Percentiles rank a stretch among this genome's conserved stretches.
phyloP scores from a whole-genome alignment of 768 basidiomycete species.

The Steccherinum ochraceum region DNA sequence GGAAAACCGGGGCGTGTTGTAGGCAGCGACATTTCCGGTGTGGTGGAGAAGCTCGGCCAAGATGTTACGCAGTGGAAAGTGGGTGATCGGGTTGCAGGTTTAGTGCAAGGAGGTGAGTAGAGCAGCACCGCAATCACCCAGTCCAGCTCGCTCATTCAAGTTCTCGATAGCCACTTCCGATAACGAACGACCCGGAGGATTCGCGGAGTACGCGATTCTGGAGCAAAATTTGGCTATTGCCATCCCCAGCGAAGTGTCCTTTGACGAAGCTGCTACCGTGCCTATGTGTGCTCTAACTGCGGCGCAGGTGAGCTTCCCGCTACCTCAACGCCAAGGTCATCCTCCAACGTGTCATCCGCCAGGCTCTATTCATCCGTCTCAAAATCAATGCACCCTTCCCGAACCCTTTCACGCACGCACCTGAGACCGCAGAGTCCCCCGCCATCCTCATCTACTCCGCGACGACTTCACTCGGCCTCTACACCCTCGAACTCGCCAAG shows the following conservation, averaged over 20 bases:
- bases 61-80: background rate
- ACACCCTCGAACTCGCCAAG: background rate
- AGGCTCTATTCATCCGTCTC: background rate
- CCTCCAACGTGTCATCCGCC: too few relatives aligned
- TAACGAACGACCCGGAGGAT: background rate
- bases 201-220: background rate
- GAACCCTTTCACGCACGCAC: too few relatives aligned
- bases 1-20: background rate
- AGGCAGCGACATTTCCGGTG: background rate
- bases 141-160: background rate
- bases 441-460: background rate
- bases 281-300: background rate
- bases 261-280: background rate
- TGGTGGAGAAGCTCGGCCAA: background rate
- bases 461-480: background rate
- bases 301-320: background rate
- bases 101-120: background rate
- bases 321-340: background rate
- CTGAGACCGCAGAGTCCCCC: too few relatives aligned
- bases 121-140: background rate
- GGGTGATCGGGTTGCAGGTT: background rate
- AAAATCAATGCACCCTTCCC: background rate
- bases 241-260: background rate
- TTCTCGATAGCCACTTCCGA: background rate
- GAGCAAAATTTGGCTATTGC: background rate